A percentile compares a stretch with the other conserved stretches of the same genome.
Evolutionary conservation across 2,329 filamentous ascomycete species (phyloP).

Genomic region (Lecanosticta acicola): DNA sequence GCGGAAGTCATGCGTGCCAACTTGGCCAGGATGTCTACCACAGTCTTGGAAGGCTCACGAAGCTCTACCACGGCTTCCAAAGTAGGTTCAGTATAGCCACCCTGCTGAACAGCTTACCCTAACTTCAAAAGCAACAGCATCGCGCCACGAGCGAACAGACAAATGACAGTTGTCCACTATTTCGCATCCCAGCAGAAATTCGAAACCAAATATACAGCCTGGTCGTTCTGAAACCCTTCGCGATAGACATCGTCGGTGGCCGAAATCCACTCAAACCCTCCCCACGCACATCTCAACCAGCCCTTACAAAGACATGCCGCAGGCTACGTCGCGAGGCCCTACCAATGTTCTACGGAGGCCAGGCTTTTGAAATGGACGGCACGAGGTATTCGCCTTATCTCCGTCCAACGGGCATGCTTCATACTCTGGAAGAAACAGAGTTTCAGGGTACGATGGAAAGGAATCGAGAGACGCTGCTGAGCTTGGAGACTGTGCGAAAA

Average conservation of each 20-base stretch:
- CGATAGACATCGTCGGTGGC: conserved; percentile 4
- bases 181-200: conserved; percentile 70
- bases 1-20: not conserved
- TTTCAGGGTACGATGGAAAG: not conserved
- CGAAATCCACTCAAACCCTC: not conserved
- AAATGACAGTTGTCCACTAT: not conserved
- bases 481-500: not conserved
- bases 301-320: not conserved
- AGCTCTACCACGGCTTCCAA: not conserved
- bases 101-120: not conserved
- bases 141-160: not conserved
- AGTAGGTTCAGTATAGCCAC: not conserved
- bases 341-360: conserved; percentile 3
- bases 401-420: not conserved
- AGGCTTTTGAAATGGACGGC: conserved; percentile 2
- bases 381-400: not conserved
- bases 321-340: conserved; percentile 1
- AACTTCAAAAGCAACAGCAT: not conserved
- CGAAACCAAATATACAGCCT: conserved; percentile 85
- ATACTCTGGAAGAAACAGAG: not conserved
- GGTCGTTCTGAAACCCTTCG: conserved; percentile 1
- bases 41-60: not conserved
- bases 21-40: not conserved
- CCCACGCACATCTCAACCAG: not conserved
- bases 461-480: not conserved